These are phyloP conservation scores for Trichoderma brevicompactum DNA, from an alignment of 2,329 filamentous ascomycete genomes.

Conservation along the genomic window DNA sequence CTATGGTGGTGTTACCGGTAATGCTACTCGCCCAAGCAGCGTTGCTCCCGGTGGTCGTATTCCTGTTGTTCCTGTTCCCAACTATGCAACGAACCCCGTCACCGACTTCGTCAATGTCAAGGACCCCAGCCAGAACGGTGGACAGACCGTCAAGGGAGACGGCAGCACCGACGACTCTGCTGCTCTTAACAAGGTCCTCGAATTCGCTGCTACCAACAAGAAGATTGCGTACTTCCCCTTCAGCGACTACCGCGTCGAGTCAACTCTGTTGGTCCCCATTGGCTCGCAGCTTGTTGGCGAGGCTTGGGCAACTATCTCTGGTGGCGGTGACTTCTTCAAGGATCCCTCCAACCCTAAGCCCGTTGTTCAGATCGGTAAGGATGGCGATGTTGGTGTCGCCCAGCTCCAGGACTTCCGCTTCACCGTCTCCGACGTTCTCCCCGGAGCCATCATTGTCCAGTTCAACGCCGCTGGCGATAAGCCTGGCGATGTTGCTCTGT, in stretches of 20 bases:
- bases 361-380: conserved; percentile 55
- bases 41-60: conserved; percentile 46
- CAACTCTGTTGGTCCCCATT: conserved; percentile 35
- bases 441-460: conserved; percentile 49
- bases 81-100: conserved; percentile 42
- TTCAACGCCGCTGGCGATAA: conserved; percentile 53
- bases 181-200: conserved; percentile 46
- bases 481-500: conserved; percentile 56
- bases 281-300: conserved; percentile 61
- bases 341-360: conserved; percentile 50
- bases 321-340: conserved; percentile 50
- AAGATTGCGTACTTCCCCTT: conserved; percentile 40
- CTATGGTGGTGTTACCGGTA: conserved; percentile 42
- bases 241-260: conserved; percentile 38
- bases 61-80: conserved; percentile 46
- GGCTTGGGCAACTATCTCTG: conserved; percentile 56
- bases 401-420: conserved; percentile 59
- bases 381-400: conserved; percentile 53
- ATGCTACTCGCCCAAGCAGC: conserved; percentile 40
- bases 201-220: conserved; percentile 41
- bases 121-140: conserved; percentile 41
- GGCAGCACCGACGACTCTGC: conserved; percentile 45
- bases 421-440: conserved; percentile 52
- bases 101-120: conserved; percentile 44
- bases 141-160: conserved; percentile 44